Evolutionary conservation across 2,329 filamentous ascomycete species (phyloP).

Genomic region (Verticillium klebahnii): DNA sequence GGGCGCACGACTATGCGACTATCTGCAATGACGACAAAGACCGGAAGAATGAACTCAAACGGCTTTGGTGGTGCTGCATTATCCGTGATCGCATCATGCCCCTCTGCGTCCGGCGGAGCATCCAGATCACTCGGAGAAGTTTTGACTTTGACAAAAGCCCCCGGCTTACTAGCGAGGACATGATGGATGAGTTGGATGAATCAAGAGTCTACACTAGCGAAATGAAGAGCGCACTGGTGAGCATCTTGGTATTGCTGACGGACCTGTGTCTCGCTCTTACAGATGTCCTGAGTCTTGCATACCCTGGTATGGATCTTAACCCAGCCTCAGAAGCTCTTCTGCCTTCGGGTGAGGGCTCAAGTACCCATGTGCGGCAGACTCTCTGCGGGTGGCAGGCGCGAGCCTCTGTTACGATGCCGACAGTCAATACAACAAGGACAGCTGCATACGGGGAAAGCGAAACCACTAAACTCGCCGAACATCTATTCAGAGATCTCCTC

Average conservation of each 20-base stretch:
- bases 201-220: conserved; percentile 40
- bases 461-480: conserved; percentile 33
- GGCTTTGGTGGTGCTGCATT: conserved; percentile 52
- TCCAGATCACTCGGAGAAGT: conserved; percentile 42
- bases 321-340: too few relatives aligned
- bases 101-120: conserved; percentile 41
- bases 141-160: conserved; percentile 36
- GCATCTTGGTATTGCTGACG: conserved; percentile 39
- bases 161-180: conserved; percentile 34
- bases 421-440: conserved; percentile 25
- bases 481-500: conserved; percentile 41
- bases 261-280: conserved; percentile 41
- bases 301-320: conserved; percentile 18
- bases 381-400: conserved; percentile 34
- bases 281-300: conserved; percentile 39
- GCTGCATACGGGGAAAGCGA: conserved; percentile 18
- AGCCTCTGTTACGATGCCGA: conserved; percentile 30
- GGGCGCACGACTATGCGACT: conserved; percentile 35
- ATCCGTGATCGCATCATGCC: conserved; percentile 46
- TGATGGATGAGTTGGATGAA: conserved; percentile 37
- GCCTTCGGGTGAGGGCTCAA: conserved; percentile 9
- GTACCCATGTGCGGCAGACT: conserved; percentile 33
- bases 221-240: conserved; percentile 37
- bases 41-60: conserved; percentile 35
- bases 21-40: conserved; percentile 21